phyloP scores from a whole-genome alignment of 2,329 filamentous ascomycete species.

The Fusarium virguliforme region DNA sequence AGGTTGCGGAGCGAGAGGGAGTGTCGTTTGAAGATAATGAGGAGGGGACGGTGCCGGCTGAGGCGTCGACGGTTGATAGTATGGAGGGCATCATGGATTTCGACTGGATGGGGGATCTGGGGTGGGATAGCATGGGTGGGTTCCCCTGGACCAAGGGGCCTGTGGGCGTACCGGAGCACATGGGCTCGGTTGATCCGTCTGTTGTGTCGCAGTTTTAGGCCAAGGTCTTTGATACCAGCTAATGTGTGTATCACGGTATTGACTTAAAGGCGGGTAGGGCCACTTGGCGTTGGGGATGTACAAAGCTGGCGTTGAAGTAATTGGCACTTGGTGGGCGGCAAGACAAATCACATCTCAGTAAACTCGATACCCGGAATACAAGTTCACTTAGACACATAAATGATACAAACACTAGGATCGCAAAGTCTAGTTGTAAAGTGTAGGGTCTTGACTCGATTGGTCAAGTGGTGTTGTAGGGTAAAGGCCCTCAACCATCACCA shows the following conservation, averaged over 20 bases:
- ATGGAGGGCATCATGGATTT: conserved; percentile 50
- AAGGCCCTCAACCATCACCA: neutral
- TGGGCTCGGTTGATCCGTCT: conserved; percentile 40
- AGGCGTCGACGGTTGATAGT: conserved; percentile 22
- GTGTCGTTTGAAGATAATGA: conserved; percentile 27
- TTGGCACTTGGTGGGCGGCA: neutral
- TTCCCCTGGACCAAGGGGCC: conserved; percentile 37
- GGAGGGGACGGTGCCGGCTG: conserved; percentile 18
- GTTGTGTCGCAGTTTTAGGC: conserved; percentile 36
- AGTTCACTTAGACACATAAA: neutral
- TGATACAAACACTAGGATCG: neutral
- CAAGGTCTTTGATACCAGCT: neutral
- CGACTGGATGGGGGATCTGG: conserved; percentile 49
- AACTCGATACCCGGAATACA: neutral
- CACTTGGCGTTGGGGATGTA: too few species aligned
- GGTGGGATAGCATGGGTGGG: conserved; percentile 45
- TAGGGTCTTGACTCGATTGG: neutral
- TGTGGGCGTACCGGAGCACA: conserved; percentile 29
- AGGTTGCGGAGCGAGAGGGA: conserved; percentile 53
- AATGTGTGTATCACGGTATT: too few species aligned
- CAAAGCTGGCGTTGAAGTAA: neutral
- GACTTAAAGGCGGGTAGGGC: too few species aligned
- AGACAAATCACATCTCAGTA: conserved; percentile 9
- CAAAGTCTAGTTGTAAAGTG: neutral
- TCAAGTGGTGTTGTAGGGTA: neutral